A percentile compares a stretch with the other conserved stretches of the same genome.
Evolutionary conservation across 2,329 filamentous ascomycete genomes (phyloP).

Genomic region (Atkinsonella texensis): DNA sequence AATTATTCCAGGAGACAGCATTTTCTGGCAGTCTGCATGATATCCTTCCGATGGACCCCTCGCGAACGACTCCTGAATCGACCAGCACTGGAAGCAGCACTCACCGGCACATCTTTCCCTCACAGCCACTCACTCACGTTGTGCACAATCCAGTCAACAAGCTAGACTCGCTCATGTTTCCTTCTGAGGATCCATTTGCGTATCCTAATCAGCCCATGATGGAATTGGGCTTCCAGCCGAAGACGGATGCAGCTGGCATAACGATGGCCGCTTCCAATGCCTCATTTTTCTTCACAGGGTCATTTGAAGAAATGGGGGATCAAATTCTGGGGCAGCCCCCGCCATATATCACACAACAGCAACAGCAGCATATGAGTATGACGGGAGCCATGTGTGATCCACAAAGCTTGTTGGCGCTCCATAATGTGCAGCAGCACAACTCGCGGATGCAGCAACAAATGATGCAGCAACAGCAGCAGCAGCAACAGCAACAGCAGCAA

Average conservation of each 20-base stretch:
- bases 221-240: conserved; percentile 34
- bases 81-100: conserved; percentile 30
- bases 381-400: conserved; percentile 32
- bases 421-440: conserved; percentile 11
- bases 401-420: conserved; percentile 30
- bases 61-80: conserved; percentile 30
- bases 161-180: conserved; percentile 70
- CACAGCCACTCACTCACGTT: conserved; percentile 20
- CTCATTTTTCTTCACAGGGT: conserved; percentile 38
- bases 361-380: conserved; percentile 29
- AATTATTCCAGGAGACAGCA: conserved; percentile 22
- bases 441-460: conserved; percentile 4
- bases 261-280: conserved; percentile 24
- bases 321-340: conserved; percentile 61
- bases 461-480: conserved; percentile 7
- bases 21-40: conserved; percentile 31
- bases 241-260: conserved; percentile 20
- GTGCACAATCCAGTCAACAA: conserved; percentile 46
- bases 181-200: conserved; percentile 63
- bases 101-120: conserved; percentile 21
- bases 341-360: conserved; percentile 52
- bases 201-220: conserved; percentile 69
- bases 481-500: conserved; percentile 11
- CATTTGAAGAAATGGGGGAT: conserved; percentile 57
- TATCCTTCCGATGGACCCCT: conserved; percentile 32